Conservation (phyloP, 768 basidiomycete species). For the Boletales sp. region DNA sequence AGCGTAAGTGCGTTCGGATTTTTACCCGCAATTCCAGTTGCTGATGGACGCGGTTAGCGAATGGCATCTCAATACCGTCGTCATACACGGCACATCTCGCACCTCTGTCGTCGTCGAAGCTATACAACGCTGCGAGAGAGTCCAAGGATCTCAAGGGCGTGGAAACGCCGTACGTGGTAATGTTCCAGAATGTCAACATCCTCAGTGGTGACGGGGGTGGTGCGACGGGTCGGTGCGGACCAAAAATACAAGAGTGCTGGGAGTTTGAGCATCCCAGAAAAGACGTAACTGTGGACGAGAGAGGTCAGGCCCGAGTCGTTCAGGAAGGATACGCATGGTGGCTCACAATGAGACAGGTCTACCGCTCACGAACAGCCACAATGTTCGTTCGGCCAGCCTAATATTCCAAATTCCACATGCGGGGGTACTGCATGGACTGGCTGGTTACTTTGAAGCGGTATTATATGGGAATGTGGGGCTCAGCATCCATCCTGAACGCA, state of each 20-base stretch:
- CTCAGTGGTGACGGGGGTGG: constrained; percentile 74
- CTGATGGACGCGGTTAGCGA: constrained; percentile 46
- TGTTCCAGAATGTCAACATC: constrained; percentile 93
- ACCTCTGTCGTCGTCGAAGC: constrained; percentile 89
- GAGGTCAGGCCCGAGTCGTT: constrained; percentile 44
- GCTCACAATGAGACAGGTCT: constrained; percentile 50
- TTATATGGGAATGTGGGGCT: constrained; percentile 88
- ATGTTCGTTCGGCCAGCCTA: constrained; percentile 80
- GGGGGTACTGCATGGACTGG: constrained; percentile 89
- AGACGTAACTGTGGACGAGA: constrained; percentile 69
- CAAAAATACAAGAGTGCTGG: constrained; percentile 93
- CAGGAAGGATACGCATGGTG: neutral
- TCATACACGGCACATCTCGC: constrained; percentile 96
- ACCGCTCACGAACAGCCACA: constrained; percentile 94
- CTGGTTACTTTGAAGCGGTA: constrained; percentile 95
- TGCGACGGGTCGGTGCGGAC: constrained; percentile 65
- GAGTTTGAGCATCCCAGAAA: constrained; percentile 91
- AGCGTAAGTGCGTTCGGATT: constrained; percentile 48
- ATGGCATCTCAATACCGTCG: constrained; percentile 93
- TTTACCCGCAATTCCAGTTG: neutral
- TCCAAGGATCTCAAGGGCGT: constrained; percentile 65
- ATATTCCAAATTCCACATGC: constrained; percentile 94
- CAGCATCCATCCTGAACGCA: constrained; percentile 90
- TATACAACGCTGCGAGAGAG: constrained; percentile 78
- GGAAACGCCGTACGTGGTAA: constrained; percentile 98